These are phyloP conservation scores for Verticillium zaregamsianum DNA, from an alignment of 2,329 filamentous ascomycete genomes.

Conservation along the genomic window DNA sequence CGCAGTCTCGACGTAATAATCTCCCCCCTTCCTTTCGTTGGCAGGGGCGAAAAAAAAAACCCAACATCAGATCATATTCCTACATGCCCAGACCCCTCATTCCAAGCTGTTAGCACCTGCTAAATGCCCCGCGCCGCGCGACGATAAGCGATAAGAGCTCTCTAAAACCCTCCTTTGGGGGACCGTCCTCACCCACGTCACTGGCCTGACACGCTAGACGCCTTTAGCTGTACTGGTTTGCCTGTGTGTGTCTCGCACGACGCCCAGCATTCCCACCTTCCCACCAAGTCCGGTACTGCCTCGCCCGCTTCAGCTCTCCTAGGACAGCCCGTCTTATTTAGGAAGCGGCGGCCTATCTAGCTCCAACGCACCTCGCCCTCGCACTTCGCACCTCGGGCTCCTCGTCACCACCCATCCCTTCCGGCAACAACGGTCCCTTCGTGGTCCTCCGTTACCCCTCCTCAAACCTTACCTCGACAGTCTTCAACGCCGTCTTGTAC, in stretches of 20 bases:
- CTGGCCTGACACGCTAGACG: neutral
- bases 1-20: neutral
- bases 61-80: slow-evolving; percentile 1
- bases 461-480: neutral
- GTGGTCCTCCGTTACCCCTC: neutral
- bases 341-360: neutral
- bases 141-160: slow-evolving; percentile 5
- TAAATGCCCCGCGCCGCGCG: neutral
- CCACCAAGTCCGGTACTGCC: neutral
- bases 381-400: neutral
- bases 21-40: neutral
- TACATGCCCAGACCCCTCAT: neutral
- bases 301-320: neutral
- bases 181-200: neutral
- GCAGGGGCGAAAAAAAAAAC: neutral
- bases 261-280: neutral
- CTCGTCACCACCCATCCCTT: neutral
- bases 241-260: neutral
- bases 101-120: neutral
- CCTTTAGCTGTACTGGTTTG: neutral
- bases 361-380: neutral
- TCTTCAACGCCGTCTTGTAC: neutral
- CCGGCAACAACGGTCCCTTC: neutral
- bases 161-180: neutral
- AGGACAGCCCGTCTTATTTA: neutral